Percentiles rank a stretch among this genome's conserved stretches.
Evolutionary conservation across 345 rosid species (phyloP).

Genomic region (Corchorus olitorius): DNA sequence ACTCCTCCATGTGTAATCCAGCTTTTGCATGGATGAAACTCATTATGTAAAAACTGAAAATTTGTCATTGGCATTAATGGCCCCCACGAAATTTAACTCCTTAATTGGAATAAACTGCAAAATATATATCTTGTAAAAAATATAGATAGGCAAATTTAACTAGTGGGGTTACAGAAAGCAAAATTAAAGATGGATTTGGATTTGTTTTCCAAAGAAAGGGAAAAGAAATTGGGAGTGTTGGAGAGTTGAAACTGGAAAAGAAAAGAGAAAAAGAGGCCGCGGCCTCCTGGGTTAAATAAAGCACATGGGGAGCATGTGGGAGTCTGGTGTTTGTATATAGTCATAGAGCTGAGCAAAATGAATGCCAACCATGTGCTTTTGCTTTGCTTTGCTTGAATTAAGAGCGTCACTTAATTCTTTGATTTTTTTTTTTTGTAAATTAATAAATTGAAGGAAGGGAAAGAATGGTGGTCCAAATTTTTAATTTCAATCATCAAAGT

Average conservation of each 20-base stretch:
- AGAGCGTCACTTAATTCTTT: too few relatives aligned
- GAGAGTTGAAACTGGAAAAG: constrained; percentile 6
- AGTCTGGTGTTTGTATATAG: constrained; percentile 21
- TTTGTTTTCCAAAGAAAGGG: neutral
- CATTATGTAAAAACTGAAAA: neutral
- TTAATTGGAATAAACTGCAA: too few relatives aligned
- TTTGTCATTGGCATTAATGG: too few relatives aligned
- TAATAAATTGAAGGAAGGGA: neutral
- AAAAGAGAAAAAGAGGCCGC: neutral
- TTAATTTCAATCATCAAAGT: constrained; percentile 15
- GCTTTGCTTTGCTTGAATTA: too few relatives aligned
- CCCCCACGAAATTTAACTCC: neutral
- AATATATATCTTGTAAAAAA: too few relatives aligned
- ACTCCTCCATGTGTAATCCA: neutral
- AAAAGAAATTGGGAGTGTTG: neutral
- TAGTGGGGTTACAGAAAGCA: neutral
- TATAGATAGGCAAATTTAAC: neutral
- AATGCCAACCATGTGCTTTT: constrained; percentile 36
- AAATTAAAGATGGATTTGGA: too few relatives aligned
- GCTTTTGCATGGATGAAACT: neutral
- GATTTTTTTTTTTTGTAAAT: neutral
- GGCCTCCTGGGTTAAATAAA: constrained; percentile 17
- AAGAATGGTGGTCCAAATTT: neutral
- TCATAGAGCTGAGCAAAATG: constrained; percentile 27
- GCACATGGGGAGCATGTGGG: constrained; percentile 52